A percentile compares a stretch with the other conserved stretches of the same genome.
Evolutionary conservation across 2,329 filamentous ascomycete genomes (phyloP).

Genomic region (Calonectria crousiana): DNA sequence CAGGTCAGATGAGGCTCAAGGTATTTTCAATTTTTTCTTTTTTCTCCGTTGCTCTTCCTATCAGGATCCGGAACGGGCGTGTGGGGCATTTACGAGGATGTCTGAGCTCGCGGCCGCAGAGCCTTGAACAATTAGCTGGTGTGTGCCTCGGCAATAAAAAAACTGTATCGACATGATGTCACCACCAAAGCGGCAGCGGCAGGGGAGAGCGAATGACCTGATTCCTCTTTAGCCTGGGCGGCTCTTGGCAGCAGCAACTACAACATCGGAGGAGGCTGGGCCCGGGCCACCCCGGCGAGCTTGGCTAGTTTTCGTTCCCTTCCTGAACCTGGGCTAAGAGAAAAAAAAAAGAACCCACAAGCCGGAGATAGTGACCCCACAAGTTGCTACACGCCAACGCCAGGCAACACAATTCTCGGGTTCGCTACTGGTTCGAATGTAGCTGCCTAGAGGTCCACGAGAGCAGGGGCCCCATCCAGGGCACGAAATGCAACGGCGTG

Average conservation of each 20-base stretch:
- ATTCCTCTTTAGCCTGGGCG: not conserved
- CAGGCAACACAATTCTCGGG: constrained; percentile 32
- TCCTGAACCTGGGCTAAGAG: constrained; percentile 10
- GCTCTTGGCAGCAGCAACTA: not conserved
- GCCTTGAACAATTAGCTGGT: not conserved
- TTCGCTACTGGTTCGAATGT: constrained; percentile 11
- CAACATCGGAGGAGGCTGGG: not conserved
- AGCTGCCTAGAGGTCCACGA: constrained; percentile 27
- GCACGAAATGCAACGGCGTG: constrained; percentile 29
- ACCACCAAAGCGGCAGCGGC: not conserved
- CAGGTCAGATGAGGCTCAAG: constrained; percentile 19
- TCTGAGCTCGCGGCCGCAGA: not conserved
- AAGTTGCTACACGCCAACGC: constrained; percentile 10
- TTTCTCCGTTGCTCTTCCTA: not conserved
- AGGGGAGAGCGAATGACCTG: not conserved
- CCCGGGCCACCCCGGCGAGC: not conserved
- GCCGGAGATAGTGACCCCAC: constrained; percentile 9
- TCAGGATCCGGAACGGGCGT: not conserved
- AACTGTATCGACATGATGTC: not conserved
- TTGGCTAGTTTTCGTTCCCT: not conserved
- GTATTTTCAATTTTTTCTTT: not conserved
- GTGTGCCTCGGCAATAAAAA: not conserved
- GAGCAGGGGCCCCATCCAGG: not conserved
- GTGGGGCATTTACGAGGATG: not conserved
- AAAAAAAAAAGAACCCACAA: constrained; percentile 9